Base-by-base conservation (phyloP, 768 basidiomycete genomes). In the Rhizopogon vesiculosus region DNA sequence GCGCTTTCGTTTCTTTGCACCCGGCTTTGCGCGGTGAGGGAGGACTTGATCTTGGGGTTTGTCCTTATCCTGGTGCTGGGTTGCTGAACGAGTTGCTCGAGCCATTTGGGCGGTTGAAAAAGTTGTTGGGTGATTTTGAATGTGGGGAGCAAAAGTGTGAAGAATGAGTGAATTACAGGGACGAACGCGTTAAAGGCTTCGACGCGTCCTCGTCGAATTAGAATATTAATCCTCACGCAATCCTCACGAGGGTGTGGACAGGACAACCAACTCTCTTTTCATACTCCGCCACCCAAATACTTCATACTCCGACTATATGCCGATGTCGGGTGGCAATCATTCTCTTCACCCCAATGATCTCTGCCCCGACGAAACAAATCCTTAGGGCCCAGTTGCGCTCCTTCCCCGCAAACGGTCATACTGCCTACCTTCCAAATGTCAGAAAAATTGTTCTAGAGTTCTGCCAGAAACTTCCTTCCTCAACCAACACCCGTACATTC, bases 391-490 rank as follows among this genome's bases (percentile, higher is more conserved):
- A 72, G 57, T 68, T 83, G 43, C 74, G 79, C 59, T 83, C 91
- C 0, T 64, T 67, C 25, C 86, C 86, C 25, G 80, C 86, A 55
- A 93, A 93, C 68, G 91, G 91, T 1, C 88, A 89, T 66, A 66
- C 72, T 42, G 75, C 83, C 1, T 94, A 88, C 70, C 70, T 91
- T 3, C 89, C 92, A 2, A 84, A 84, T 58, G 77, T 89, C n/a
- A 77, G 90, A 54, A 94, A 93, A 66, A 76, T 96, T 57, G 91
- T 96, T 60, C 83, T 96, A 67, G 90, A 93, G 71, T 95, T 82
- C 70, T 93, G 92, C 72, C 85, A 94, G 64, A 82, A 81, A 53
- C 89, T 87, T 82, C 83, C 87, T 1, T 86, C 90, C 3, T 92
- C 90, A 1, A 71, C 78, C 44, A 84, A 84, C 64, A 77, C 89